These are phyloP conservation scores for Ceratocystis papillata DNA, from an alignment of 2,329 filamentous ascomycete genomes.

Conservation along the genomic window DNA sequence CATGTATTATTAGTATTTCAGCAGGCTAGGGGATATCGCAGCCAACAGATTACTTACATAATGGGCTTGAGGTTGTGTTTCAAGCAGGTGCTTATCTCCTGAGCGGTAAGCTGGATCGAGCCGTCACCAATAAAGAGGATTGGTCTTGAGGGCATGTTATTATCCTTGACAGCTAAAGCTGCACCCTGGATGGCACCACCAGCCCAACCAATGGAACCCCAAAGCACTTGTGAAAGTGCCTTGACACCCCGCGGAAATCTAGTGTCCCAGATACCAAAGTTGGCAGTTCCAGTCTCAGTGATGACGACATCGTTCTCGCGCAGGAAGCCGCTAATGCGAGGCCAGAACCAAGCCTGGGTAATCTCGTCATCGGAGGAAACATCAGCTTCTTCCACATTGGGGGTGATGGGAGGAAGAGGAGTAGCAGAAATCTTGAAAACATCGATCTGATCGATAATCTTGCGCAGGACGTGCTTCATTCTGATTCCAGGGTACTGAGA, in stretches of 20 bases:
- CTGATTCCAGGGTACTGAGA: constrained; percentile 66
- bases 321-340: constrained; percentile 61
- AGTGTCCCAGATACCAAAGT: constrained; percentile 81
- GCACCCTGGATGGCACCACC: constrained; percentile 52
- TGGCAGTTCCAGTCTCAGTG: constrained; percentile 78
- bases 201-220: constrained; percentile 57
- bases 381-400: constrained; percentile 40
- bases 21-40: too few species aligned
- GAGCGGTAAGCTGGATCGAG: constrained; percentile 71
- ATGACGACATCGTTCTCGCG: constrained; percentile 64
- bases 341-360: constrained; percentile 68
- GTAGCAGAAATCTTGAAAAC: constrained; percentile 46
- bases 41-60: constrained; percentile 45
- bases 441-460: constrained; percentile 52
- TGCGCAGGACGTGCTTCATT: constrained; percentile 67
- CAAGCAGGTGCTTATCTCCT: constrained; percentile 78
- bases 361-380: constrained; percentile 38
- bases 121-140: constrained; percentile 86
- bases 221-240: constrained; percentile 66
- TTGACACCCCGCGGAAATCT: constrained; percentile 68
- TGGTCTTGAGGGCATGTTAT: constrained; percentile 48
- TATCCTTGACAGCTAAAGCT: constrained; percentile 62
- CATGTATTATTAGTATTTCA: constrained; percentile 27
- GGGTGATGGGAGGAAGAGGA: constrained; percentile 27
- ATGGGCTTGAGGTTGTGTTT: constrained; percentile 63